Evolutionary conservation across 1,284 basidiomycete genomes (phyloP).

Genomic region (Rhodotorula sp.): DNA sequence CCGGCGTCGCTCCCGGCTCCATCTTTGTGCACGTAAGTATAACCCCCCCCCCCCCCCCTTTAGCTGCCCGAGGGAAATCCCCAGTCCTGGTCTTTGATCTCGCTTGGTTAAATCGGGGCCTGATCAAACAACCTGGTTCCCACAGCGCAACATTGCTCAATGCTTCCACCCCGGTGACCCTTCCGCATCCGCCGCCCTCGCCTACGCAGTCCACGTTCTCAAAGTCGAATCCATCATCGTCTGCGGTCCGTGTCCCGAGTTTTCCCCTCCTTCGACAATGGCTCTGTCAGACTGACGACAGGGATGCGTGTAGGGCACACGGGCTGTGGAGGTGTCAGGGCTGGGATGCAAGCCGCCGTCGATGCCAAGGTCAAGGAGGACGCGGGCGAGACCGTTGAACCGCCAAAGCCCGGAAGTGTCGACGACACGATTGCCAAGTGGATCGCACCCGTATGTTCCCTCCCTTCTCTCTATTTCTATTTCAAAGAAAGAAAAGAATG

Average conservation of each 20-base stretch:
- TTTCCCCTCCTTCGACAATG: background rate
- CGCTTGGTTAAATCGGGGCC: too few species aligned
- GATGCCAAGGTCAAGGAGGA: conserved; percentile 10
- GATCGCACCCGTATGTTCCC: conserved; percentile 34
- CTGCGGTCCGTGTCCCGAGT: conserved; percentile 34
- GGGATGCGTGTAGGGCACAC: conserved; percentile 46
- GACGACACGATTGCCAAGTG: conserved; percentile 32
- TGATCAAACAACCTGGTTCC: too few species aligned
- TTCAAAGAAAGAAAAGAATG: too few species aligned
- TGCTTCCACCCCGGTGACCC: conserved; percentile 71
- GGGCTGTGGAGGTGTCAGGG: conserved; percentile 50
- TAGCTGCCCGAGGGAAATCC: background rate
- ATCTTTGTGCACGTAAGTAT: conserved; percentile 40
- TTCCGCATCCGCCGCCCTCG: conserved; percentile 71
- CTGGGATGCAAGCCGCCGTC: conserved; percentile 46
- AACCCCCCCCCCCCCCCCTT: too few species aligned
- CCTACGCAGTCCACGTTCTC: conserved; percentile 74
- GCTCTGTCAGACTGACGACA: background rate
- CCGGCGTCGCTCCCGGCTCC: conserved; percentile 40
- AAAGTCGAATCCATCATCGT: conserved; percentile 67
- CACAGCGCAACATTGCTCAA: conserved; percentile 50
- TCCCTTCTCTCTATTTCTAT: background rate
- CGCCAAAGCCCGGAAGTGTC: conserved; percentile 17
- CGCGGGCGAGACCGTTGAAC: conserved; percentile 5
- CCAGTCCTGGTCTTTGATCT: background rate